phyloP scores from a whole-genome alignment of 768 basidiomycete species.

The Astraeus odoratus region DNA sequence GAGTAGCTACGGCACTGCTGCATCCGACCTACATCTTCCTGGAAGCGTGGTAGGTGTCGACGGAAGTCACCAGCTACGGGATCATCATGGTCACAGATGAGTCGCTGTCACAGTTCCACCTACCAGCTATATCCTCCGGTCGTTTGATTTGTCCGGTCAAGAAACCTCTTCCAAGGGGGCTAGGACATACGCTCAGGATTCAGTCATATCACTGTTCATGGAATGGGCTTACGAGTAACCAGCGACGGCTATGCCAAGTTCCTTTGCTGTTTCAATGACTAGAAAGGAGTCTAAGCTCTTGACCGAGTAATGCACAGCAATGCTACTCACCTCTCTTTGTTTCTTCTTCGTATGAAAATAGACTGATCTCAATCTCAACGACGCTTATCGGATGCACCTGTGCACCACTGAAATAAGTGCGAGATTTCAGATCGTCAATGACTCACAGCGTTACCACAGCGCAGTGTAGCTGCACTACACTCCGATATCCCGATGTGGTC shows the following conservation, averaged over 20 bases:
- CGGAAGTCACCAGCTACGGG: slow-evolving; percentile 35
- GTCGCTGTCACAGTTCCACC: neutral
- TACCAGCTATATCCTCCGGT: slow-evolving; percentile 28
- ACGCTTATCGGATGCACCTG: slow-evolving; percentile 50
- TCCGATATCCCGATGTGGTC: slow-evolving; percentile 53
- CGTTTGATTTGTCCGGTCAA: slow-evolving; percentile 44
- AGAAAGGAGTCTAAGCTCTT: neutral
- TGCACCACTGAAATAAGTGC: neutral
- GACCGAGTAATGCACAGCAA: neutral
- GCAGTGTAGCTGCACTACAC: slow-evolving; percentile 40
- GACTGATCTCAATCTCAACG: slow-evolving; percentile 64
- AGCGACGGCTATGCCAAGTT: slow-evolving; percentile 48
- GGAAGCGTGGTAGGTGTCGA: slow-evolving; percentile 35
- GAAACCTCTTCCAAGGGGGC: slow-evolving; percentile 48
- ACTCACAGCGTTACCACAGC: slow-evolving; percentile 27
- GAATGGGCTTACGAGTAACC: slow-evolving; percentile 44
- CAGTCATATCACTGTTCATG: too few relatives aligned
- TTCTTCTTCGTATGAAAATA: slow-evolving; percentile 50
- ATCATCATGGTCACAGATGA: slow-evolving; percentile 6
- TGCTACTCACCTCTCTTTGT: slow-evolving; percentile 33
- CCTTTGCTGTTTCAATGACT: slow-evolving; percentile 48
- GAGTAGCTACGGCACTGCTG: neutral
- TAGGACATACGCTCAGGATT: slow-evolving; percentile 25
- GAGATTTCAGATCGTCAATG: neutral
- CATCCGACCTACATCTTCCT: slow-evolving; percentile 30